A percentile compares a stretch with the other conserved stretches of the same genome.
These are phyloP conservation scores for Psilocybe azurescens DNA, from an alignment of 768 basidiomycete species.

Conservation along the genomic window DNA sequence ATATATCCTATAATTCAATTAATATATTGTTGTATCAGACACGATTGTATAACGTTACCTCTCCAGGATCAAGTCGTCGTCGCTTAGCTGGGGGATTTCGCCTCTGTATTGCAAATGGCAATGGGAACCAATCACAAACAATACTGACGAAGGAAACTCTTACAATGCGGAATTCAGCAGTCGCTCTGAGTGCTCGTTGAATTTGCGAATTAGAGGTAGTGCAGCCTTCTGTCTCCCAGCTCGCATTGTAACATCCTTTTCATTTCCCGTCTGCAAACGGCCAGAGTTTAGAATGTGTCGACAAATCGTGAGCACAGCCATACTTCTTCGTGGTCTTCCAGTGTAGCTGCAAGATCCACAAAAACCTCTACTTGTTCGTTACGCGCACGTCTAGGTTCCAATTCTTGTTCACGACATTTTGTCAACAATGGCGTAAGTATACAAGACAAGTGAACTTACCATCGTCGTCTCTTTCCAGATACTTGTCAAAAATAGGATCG, in stretches of 20 bases:
- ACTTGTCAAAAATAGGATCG: conserved; percentile 94
- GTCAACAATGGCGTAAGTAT: conserved; percentile 1
- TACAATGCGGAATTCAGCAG: conserved; percentile 83
- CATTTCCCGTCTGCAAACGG: conserved; percentile 78
- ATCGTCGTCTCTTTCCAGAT: conserved; percentile 95
- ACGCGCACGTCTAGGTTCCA: conserved; percentile 77
- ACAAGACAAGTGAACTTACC: conserved; percentile 50
- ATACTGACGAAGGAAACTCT: conserved; percentile 12
- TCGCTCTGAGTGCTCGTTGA: conserved; percentile 96
- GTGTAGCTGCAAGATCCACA: conserved; percentile 86
- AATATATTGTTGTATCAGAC: conserved; percentile 3
- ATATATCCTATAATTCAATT: conserved; percentile 36
- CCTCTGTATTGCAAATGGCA: conserved; percentile 43
- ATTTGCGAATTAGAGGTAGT: conserved; percentile 92
- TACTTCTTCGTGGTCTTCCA: conserved; percentile 92
- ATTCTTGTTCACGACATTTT: conserved; percentile 44
- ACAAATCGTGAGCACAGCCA: background rate
- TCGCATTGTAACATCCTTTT: conserved; percentile 94
- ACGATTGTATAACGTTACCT: conserved; percentile 36
- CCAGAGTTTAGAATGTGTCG: background rate
- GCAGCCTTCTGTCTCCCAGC: conserved; percentile 88
- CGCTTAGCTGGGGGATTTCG: conserved; percentile 64
- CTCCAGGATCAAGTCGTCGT: conserved; percentile 48
- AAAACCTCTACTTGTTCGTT: conserved; percentile 76
- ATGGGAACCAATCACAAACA: conserved; percentile 3